Evolutionary conservation across 805 yeast species (phyloP), one percentile per base, ranked within the genome.

Genomic region (Candida adriatica): DNA sequence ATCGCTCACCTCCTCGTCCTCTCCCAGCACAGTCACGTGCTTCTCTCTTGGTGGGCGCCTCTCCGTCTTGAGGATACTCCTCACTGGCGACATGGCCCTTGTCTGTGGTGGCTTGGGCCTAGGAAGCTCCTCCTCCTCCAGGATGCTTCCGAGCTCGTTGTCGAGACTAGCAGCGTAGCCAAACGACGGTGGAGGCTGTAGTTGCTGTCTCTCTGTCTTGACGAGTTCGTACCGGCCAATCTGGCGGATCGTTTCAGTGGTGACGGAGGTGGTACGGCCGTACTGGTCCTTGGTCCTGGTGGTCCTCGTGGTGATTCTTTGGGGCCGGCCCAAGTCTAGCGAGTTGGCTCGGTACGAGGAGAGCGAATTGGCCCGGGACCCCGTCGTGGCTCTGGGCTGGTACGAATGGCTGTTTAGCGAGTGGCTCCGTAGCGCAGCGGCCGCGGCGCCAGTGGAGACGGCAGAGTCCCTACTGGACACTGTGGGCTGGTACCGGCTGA

Each of bases 251-350:
- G 75, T 71, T 24, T 69, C 69, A 25, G 66, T 70, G 3, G 78
- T 72, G 26, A 74, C 69, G 3, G 78, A 71, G 34, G 58, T 63
- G 0, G 79, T 73, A 24, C 76, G 61, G 0, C 80, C 80, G 24
- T 54, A 57, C 6, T 59, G 53, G 35, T 70, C 78, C 34, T 59
- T 59, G 17, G 70, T 70, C 41, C 64, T 68, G 8, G 75, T 69
- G 1, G 77, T 70, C 37, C 64, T 66, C 8, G 69, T 63, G 6
- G 70, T 61, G 17, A 61, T 38, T 26, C 48, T 43, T 21, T 33
- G 37, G 8, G 35, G 38, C 16, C 31, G 35, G 4, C 33, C 27
- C 8, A 18, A 3, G 11, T 34, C 10, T 19, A 8, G 22, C 10
- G 22, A 19, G n/a, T n/a, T n/a, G n/a, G n/a, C n/a, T n/a, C 22